Conservation (phyloP, 2,329 filamentous ascomycete genomes). For the Arthrobotrys pseudoclavata region DNA sequence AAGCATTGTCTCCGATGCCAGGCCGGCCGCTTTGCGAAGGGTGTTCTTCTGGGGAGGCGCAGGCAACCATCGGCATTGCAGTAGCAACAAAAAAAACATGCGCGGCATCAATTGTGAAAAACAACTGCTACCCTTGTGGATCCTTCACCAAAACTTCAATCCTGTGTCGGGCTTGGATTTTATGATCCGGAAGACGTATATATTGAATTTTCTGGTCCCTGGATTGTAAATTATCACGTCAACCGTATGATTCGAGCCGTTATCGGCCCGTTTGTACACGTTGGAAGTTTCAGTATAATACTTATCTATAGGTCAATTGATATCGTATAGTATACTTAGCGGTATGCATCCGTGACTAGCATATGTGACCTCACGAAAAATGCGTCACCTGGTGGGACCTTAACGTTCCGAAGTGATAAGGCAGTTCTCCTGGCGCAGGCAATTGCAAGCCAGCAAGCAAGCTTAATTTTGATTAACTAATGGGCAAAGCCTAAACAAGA, state of each 20-base stretch:
- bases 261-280: slow-evolving; percentile 27
- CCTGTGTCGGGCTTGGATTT: slow-evolving; percentile 22
- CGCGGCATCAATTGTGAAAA: slow-evolving; percentile 16
- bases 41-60: slow-evolving; percentile 23
- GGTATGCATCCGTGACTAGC: slow-evolving; percentile 16
- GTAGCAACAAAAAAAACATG: slow-evolving; percentile 21
- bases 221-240: slow-evolving; percentile 34
- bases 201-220: slow-evolving; percentile 32
- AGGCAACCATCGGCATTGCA: slow-evolving; percentile 54
- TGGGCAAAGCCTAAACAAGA: slow-evolving; percentile 25
- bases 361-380: slow-evolving; percentile 29
- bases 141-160: slow-evolving; percentile 47
- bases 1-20: slow-evolving; percentile 44
- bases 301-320: slow-evolving; percentile 18
- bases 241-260: slow-evolving; percentile 29
- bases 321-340: not conserved
- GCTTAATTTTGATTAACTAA: slow-evolving; percentile 32
- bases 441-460: slow-evolving; percentile 18
- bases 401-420: slow-evolving; percentile 45
- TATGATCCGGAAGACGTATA: slow-evolving; percentile 3
- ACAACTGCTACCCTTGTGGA: slow-evolving; percentile 42
- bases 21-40: slow-evolving; percentile 59
- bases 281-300: not conserved
- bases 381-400: slow-evolving; percentile 51
- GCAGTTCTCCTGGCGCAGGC: slow-evolving; percentile 25